Evolutionary conservation across 179 eudicot species (phyloP).

Genomic region (Silene noctiflora): DNA sequence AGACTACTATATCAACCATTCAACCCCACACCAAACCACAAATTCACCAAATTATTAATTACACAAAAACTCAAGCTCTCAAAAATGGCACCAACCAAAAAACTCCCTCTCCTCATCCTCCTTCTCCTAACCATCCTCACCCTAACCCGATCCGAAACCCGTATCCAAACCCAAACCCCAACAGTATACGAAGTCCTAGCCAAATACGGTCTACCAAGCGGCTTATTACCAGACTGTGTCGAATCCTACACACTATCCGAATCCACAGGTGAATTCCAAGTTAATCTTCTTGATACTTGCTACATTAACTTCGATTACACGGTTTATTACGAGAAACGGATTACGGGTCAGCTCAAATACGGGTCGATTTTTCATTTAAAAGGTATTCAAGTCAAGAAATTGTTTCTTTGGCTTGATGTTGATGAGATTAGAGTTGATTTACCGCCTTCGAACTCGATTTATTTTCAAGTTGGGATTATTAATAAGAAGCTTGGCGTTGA

Average conservation of each 20-base stretch:
- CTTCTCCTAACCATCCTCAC: constrained; percentile 18
- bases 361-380: constrained; percentile 66
- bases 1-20: too few species aligned
- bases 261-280: constrained; percentile 52
- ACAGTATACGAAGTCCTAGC: constrained; percentile 71
- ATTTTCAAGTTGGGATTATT: constrained; percentile 68
- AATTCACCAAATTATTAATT: too few species aligned
- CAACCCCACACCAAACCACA: too few species aligned
- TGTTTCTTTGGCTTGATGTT: constrained; percentile 73
- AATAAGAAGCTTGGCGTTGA: constrained; percentile 65
- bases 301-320: constrained; percentile 72
- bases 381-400: constrained; percentile 69
- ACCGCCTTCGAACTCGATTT: constrained; percentile 70
- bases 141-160: neutral
- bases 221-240: constrained; percentile 72
- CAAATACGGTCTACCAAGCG: constrained; percentile 70
- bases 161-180: constrained; percentile 12
- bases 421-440: constrained; percentile 87
- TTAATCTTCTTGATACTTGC: constrained; percentile 48
- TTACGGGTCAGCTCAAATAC: constrained; percentile 60
- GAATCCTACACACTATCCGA: constrained; percentile 46
- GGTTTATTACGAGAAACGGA: constrained; percentile 61
- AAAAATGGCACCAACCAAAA: neutral
- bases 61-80: neutral
- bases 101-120: neutral